phyloP scores from a whole-genome alignment of 2,329 filamentous ascomycete species.

The Diaporthe batatas region DNA sequence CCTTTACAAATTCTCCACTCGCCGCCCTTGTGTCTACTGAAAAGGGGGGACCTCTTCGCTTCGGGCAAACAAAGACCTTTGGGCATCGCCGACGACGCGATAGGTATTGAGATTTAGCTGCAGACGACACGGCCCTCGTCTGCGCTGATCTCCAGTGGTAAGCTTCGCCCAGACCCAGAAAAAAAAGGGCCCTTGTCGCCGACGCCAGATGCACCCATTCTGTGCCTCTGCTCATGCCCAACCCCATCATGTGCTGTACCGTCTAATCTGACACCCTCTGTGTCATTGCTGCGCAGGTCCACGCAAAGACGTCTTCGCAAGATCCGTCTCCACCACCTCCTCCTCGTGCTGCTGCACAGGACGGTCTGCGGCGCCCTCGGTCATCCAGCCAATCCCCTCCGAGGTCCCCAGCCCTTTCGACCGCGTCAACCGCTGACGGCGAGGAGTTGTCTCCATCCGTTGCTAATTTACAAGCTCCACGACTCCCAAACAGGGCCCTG shows the following conservation, averaged over 20 bases:
- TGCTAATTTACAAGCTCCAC: slow-evolving; percentile 70
- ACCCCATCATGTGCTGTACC: slow-evolving; percentile 10
- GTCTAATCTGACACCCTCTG: slow-evolving; percentile 41
- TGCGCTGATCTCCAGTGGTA: slow-evolving; percentile 73
- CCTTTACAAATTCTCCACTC: slow-evolving; percentile 37
- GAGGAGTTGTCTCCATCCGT: slow-evolving; percentile 69
- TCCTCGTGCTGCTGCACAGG: slow-evolving; percentile 74
- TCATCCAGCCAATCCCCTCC: slow-evolving; percentile 55
- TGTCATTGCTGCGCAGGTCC: slow-evolving; percentile 49
- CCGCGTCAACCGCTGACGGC: slow-evolving; percentile 72
- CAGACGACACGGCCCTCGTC: slow-evolving; percentile 71
- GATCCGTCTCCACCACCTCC: slow-evolving; percentile 62
- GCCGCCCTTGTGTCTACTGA: slow-evolving; percentile 34
- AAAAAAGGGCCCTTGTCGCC: slow-evolving; percentile 23
- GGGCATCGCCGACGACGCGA: slow-evolving; percentile 42
- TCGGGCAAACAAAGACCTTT: slow-evolving; percentile 41
- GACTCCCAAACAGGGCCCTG: slow-evolving; percentile 67
- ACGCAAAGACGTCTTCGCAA: slow-evolving; percentile 69
- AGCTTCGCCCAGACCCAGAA: slow-evolving; percentile 48
- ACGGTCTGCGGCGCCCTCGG: slow-evolving; percentile 60
- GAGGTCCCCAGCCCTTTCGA: slow-evolving; percentile 71
- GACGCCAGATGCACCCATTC: slow-evolving; percentile 7
- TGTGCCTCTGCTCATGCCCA: slow-evolving; percentile 11
- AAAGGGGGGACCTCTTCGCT: slow-evolving; percentile 38
- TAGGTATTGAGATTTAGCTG: slow-evolving; percentile 65